Evolutionary conservation across 306 rosid species (phyloP), one percentile per base, ranked within the genome.

Genomic region (Quercus mongolica): DNA sequence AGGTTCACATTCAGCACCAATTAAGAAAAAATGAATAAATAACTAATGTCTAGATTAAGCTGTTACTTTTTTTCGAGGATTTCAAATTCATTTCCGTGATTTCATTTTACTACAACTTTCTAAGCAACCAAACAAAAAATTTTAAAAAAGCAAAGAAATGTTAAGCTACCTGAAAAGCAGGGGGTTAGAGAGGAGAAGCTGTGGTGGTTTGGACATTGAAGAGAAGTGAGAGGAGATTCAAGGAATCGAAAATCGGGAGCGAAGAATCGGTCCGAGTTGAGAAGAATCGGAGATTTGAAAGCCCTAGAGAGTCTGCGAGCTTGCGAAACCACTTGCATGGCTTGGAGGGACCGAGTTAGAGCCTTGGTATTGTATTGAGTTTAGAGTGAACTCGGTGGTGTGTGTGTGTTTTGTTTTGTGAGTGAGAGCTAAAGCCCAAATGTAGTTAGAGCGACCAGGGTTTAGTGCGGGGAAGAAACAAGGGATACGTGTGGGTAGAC

Each of bases 301-400:
- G 80, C 67, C 58, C 87, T 78, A 57, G 91, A 80, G 87, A 86
- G 81, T 44, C 93, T 81, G 61, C 93, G 89, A 82, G 94, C 82
- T 56, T 73, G 88, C 62, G 88, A 87, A 61, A 85, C 5, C 59
- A 84, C 84, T 84, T 90, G 97, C 99, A 95, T 92, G 78, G 89
- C 86, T 74, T 81, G 57, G 20, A 31, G 15, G 55, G 71, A 63
- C 78, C 55, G 72, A 75, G 88, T 83, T 56, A 15, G 46, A 20
- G 78, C 74, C 65, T 26, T 62, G 13, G 65, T 25, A 38, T 13
- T 31, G 65, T 20, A 38, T 13, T 31, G 21, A 19, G 78, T 61
- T 76, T 73, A 5, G 88, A 74, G 84, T 77, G 58, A 86, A 86
- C 82, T 86, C 89, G 76, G 84, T 74, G 46, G 46, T 41, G 84